Evolutionary conservation across 495 filamentous ascomycete genomes (phyloP).

Genomic region (Collariella sp.): DNA sequence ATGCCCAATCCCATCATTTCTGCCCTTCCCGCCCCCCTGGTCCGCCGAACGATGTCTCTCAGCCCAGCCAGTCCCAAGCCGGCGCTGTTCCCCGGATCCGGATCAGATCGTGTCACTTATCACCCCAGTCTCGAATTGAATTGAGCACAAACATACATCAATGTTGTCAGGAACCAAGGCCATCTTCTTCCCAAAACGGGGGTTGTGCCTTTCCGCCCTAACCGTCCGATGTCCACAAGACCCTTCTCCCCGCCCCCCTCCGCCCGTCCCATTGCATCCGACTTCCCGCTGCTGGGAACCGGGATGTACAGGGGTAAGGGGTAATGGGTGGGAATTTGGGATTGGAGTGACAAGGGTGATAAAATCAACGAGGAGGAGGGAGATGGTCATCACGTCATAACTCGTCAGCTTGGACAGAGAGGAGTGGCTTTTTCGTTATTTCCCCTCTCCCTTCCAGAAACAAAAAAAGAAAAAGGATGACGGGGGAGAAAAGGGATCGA

Average conservation of each 20-base stretch:
- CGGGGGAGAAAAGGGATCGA: too few relatives aligned
- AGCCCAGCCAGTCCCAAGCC: too few relatives aligned
- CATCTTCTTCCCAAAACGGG: neutral
- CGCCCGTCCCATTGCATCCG: neutral
- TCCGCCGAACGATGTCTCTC: too few relatives aligned
- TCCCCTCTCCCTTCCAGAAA: neutral
- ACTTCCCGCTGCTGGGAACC: neutral
- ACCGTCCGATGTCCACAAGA: neutral
- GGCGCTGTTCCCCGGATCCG: too few relatives aligned
- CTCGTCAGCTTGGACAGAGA: neutral
- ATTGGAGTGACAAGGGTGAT: too few relatives aligned
- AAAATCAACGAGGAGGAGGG: too few relatives aligned
- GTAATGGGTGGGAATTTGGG: neutral
- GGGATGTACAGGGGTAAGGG: neutral
- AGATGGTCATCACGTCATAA: neutral
- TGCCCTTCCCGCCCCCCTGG: neutral
- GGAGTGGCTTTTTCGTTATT: neutral
- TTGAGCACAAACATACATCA: neutral
- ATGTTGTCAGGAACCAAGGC: neutral
- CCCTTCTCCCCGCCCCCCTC: neutral
- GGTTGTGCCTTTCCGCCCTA: neutral
- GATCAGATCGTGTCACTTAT: too few relatives aligned
- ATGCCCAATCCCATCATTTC: neutral
- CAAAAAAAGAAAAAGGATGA: too few relatives aligned
- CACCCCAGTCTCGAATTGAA: too few relatives aligned